Evolutionary conservation across 352 stramenopile genomes (phyloP), one percentile per base, ranked within the genome.

Genomic region (Globisporangium iwayamae): DNA sequence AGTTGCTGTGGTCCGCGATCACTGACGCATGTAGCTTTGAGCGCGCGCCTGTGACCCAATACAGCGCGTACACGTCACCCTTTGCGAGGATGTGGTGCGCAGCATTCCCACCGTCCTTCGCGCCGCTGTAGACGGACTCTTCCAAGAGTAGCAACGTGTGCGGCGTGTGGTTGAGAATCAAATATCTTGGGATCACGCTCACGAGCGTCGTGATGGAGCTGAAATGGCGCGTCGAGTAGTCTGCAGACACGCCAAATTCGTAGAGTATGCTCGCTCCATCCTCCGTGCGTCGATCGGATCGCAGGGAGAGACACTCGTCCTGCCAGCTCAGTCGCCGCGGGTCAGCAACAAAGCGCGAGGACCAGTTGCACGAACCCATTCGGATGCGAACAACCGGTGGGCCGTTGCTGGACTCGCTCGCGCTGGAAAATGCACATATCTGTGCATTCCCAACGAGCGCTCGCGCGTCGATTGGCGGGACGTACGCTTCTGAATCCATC

Each of bases 151-250:
- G 56, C 18, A 94, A 54, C 2, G 86, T 94, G 67, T 89, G 68
- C 6, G 72, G 63, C 30, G 84, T 81, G 50, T 71, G 76, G 45
- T 95, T 95, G 10, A 92, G 62, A 1, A 95, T 51, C 30, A 95
- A 52, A 56, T 94, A 95, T 18, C 87, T 81, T 28, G 87, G 87
- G 53, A 92, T 91, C 43, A 95, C 73, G 57, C 83, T 95, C 47
- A 95, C 81, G 34, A 95, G 73, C 8, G 85, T 95, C 55, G 87
- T 94, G 41, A 95, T 77, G 0, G 85, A 89, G 9, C 87, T 81
- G 50, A 95, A 95, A 66, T 95, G 85, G 2, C 82, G 72, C 8
- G 85, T 95, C 10, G 83, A 73, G 53, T 93, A 93, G 66, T 95
- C 87, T 14, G 83, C 80, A 11, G 86, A 93, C 4, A 93, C 78